Percentiles rank a stretch among this genome's conserved stretches.
Conservation (phyloP, 2,329 filamentous ascomycete genomes). For the Phialophora verrucosa region DNA sequence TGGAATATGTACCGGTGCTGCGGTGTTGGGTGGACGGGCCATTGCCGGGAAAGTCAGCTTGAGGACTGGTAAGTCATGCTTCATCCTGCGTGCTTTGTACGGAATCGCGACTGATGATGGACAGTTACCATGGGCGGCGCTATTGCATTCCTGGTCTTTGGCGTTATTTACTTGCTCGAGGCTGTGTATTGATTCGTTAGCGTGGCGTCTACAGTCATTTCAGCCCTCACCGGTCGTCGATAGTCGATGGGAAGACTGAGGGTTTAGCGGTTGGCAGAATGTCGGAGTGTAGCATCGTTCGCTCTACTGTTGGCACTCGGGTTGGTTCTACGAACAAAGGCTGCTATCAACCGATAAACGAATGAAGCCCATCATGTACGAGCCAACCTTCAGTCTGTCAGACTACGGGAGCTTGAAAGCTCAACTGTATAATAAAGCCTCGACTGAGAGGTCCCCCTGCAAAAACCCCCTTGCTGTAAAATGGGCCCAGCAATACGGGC, state of each 20-base stretch:
- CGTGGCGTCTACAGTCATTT: too few relatives aligned
- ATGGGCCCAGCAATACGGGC: neutral
- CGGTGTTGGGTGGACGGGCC: constrained; percentile 88
- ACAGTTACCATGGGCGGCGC: constrained; percentile 91
- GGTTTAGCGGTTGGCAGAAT: neutral
- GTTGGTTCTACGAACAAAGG: neutral
- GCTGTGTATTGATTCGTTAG: constrained; percentile 61
- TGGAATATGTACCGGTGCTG: constrained; percentile 85
- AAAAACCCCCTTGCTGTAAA: too few relatives aligned
- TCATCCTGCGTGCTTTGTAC: constrained; percentile 17
- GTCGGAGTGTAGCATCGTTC: neutral
- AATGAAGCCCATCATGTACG: neutral
- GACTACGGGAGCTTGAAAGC: neutral
- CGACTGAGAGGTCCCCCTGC: neutral
- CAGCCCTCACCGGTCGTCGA: too few relatives aligned
- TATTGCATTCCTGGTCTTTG: constrained; percentile 86
- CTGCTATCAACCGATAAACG: neutral
- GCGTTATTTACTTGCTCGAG: constrained; percentile 87
- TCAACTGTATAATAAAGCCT: neutral
- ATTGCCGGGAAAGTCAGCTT: constrained; percentile 94
- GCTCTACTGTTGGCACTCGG: neutral
- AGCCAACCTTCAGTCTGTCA: neutral
- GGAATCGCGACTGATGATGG: constrained; percentile 24
- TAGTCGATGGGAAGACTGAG: neutral
- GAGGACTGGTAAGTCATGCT: constrained; percentile 78